phyloP scores from a whole-genome alignment of 163 green algal genomes.

The Chloromonas sp. region DNA sequence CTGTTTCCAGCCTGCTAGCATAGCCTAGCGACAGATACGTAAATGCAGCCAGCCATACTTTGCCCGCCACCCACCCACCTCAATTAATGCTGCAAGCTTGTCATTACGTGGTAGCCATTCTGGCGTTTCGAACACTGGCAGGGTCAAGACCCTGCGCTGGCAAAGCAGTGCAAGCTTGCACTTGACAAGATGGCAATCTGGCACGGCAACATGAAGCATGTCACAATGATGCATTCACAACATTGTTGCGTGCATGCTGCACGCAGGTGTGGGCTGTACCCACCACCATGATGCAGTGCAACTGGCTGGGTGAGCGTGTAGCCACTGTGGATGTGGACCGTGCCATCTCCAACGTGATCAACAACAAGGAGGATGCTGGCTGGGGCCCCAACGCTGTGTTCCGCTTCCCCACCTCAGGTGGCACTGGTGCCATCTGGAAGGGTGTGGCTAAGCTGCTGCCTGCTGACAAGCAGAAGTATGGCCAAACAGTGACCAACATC shows the following conservation, averaged over 20 bases:
- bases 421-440: conserved; percentile 90
- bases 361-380: conserved; percentile 78
- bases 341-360: conserved; percentile 80
- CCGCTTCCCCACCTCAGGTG: conserved; percentile 74
- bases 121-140: no score
- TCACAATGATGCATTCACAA: background rate
- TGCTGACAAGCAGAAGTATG: conserved; percentile 61
- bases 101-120: no score
- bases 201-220: background rate
- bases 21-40: no score
- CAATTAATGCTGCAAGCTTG: no score
- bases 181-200: no score
- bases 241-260: background rate
- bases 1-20: no score
- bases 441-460: conserved; percentile 79
- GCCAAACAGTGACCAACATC: conserved; percentile 45
- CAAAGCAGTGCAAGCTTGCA: no score
- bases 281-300: conserved; percentile 79
- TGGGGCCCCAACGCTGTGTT: conserved; percentile 91
- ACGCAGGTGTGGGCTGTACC: conserved; percentile 76
- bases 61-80: no score
- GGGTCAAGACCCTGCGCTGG: no score
- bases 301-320: conserved; percentile 90
- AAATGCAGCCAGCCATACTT: no score
- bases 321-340: conserved; percentile 79